Conservation (phyloP, 2,329 filamentous ascomycete genomes). For the Cryoendolithus antarcticus region DNA sequence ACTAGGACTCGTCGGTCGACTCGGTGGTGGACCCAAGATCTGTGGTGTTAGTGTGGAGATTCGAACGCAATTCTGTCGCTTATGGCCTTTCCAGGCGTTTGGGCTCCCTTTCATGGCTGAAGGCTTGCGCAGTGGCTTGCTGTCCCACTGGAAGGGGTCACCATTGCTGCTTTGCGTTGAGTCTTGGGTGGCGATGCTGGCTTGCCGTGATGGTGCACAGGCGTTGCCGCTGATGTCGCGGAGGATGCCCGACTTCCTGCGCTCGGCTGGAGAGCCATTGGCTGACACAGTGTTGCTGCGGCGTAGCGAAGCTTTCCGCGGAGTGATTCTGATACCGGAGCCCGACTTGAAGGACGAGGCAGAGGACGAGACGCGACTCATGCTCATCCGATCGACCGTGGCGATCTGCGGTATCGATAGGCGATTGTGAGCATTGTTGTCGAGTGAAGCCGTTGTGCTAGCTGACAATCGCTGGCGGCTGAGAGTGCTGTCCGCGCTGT, state of each 20-base stretch:
- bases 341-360: slow-evolving; percentile 9
- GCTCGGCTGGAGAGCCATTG: slow-evolving; percentile 29
- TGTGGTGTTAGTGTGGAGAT: slow-evolving; percentile 31
- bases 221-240: slow-evolving; percentile 23
- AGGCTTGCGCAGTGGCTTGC: slow-evolving; percentile 25
- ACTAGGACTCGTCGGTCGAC: slow-evolving; percentile 24
- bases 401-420: slow-evolving; percentile 21
- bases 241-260: slow-evolving; percentile 17
- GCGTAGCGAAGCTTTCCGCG: slow-evolving; percentile 16
- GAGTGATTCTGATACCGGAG: slow-evolving; percentile 22
- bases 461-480: slow-evolving; percentile 12
- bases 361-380: slow-evolving; percentile 24
- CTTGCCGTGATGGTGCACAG: slow-evolving; percentile 24
- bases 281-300: slow-evolving; percentile 22
- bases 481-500: slow-evolving; percentile 12
- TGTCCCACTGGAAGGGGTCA: slow-evolving; percentile 36
- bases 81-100: slow-evolving; percentile 31
- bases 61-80: slow-evolving; percentile 33
- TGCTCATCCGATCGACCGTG: slow-evolving; percentile 23
- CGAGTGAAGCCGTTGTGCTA: slow-evolving; percentile 14
- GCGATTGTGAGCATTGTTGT: slow-evolving; percentile 13
- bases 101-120: slow-evolving; percentile 34
- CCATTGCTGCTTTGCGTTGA: slow-evolving; percentile 33
- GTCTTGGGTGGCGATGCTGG: slow-evolving; percentile 27
- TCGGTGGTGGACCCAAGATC: slow-evolving; percentile 26